Base-by-base conservation (phyloP, 306 rosid genomes). In the Macrotyloma uniflorum region DNA sequence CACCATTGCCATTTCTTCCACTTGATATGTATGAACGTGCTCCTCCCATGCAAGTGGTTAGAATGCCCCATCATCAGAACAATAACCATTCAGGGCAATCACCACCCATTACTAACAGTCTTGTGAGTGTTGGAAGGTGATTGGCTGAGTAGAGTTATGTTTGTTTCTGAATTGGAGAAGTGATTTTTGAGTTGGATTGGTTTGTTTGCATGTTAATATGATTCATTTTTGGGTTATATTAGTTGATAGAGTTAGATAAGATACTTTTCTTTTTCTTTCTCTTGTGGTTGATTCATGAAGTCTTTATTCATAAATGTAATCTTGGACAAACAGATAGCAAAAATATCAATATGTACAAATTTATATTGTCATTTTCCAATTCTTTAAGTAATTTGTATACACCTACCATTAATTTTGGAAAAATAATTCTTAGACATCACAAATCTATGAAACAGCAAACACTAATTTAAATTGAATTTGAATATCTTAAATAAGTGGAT, bases 11-110 rank as follows among this genome's bases (percentile, higher is more conserved):
- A 0, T 23, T 24, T 33, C 85, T 88, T 82, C 76, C 84, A 6
- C 30, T n/a, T 14, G 87, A 79, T 19, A 86, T 86, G 87, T 84
- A 82, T 69, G 82, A 82, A 14, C 55, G 33, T 53, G 18, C 65
- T 64, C 49, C 38, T 12, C 61, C 14, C 8, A 0, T 38, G 4
- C 35, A 11, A 15, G 16, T 14, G 11, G 35, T 54, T 51, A 49
- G 8, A 10, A 8, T 38, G 11, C 55, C 70, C 0, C 67, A 61
- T 61, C 67, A 59, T 57, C 35, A 18, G 0, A 49, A 0, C 18
- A 47, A 47, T 6, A 18, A 22, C 10, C 6, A 5, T 22, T 55
- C 69, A 1, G 23, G 26, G 7, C 65, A 75, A 4, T 8, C 50
- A 9, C 28, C 59, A 55, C 68, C 75, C 6, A 26, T 78, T 12